These are phyloP conservation scores for Fraxinus quadrangulata DNA, from an alignment of 257 asterid genomes.

Conservation along the genomic window DNA sequence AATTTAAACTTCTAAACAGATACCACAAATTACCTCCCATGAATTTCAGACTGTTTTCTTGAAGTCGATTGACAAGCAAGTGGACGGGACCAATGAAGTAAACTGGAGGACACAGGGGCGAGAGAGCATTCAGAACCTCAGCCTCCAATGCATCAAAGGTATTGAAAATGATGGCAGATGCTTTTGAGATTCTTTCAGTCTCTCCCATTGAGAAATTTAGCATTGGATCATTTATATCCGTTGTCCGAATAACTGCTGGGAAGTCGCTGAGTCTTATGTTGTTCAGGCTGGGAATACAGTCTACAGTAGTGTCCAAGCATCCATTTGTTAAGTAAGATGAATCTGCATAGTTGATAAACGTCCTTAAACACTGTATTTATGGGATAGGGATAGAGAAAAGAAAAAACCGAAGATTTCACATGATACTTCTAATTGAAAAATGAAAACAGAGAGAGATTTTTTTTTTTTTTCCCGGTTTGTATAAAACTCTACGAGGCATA, in stretches of 20 bases:
- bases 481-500: no score
- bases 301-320: slow-evolving; percentile 24
- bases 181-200: slow-evolving; percentile 11
- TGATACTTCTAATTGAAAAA: no score
- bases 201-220: slow-evolving; percentile 14
- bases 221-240: slow-evolving; percentile 20
- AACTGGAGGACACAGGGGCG: slow-evolving; percentile 18
- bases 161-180: slow-evolving; percentile 29
- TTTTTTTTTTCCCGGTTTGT: no score
- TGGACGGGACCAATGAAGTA: slow-evolving; percentile 25
- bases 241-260: slow-evolving; percentile 22
- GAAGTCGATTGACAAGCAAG: neutral
- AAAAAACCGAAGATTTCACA: no score
- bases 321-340: slow-evolving; percentile 29
- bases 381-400: no score
- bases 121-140: slow-evolving; percentile 17
- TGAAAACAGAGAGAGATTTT: no score
- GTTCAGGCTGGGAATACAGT: slow-evolving; percentile 24
- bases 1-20: no score
- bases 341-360: slow-evolving; percentile 30
- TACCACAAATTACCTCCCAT: neutral
- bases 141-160: slow-evolving; percentile 27
- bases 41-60: slow-evolving; percentile 10
- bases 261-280: slow-evolving; percentile 13
- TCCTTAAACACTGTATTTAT: neutral